phyloP scores from a whole-genome alignment of 257 asterid species.

The Mentha longifolia region DNA sequence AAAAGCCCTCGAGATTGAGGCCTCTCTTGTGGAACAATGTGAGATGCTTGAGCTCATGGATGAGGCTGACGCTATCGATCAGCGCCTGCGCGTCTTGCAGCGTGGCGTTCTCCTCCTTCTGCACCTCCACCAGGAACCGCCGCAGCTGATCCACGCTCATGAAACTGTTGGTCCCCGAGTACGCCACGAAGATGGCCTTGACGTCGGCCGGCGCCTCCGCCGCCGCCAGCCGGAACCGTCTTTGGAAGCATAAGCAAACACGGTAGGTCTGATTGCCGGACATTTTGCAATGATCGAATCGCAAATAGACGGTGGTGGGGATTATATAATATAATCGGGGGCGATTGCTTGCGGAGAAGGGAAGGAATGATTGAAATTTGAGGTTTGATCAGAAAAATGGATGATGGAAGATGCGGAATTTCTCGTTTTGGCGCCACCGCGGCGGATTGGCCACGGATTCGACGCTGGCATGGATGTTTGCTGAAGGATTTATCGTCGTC shows the following conservation, averaged over 20 bases:
- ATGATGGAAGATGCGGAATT: neutral
- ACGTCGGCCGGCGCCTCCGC: slow-evolving; percentile 58
- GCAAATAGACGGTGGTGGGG: too few relatives aligned
- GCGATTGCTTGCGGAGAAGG: neutral
- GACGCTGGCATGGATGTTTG: neutral
- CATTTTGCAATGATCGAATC: slow-evolving; percentile 9
- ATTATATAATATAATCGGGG: too few relatives aligned
- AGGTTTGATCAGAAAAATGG: neutral
- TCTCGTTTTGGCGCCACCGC: slow-evolving; percentile 18
- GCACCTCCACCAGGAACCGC: slow-evolving; percentile 57
- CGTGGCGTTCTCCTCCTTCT: slow-evolving; percentile 49
- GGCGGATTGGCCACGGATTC: slow-evolving; percentile 29
- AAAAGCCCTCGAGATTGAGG: slow-evolving; percentile 46
- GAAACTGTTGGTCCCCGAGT: slow-evolving; percentile 48
- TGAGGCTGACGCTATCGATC: slow-evolving; percentile 32
- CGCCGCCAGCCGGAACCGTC: slow-evolving; percentile 51
- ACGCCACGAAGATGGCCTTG: slow-evolving; percentile 39
- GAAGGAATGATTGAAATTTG: neutral
- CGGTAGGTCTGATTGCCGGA: slow-evolving; percentile 43
- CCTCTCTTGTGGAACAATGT: slow-evolving; percentile 51
- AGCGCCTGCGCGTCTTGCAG: slow-evolving; percentile 51
- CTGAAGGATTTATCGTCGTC: slow-evolving; percentile 2
- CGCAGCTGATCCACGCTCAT: slow-evolving; percentile 51
- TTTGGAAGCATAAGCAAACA: slow-evolving; percentile 58
- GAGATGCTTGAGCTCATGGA: slow-evolving; percentile 40